Evolutionary conservation across 176 grass and related monocot genomes (phyloP).

Genomic region (Oryza officinalis): DNA sequence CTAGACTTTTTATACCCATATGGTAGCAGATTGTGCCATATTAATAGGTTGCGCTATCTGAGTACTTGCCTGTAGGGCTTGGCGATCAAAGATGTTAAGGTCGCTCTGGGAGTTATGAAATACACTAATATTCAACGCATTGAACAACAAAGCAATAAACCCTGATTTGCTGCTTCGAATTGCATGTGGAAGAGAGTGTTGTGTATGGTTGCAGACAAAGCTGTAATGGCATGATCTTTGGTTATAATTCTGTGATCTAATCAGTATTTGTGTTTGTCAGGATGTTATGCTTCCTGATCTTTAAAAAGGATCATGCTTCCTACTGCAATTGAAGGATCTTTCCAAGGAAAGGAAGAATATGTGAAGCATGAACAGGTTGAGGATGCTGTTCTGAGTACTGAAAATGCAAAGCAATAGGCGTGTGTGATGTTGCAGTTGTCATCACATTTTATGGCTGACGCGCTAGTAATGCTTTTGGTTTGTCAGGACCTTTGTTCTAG

Average conservation of each 20-base stretch:
- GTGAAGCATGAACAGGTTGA: slow-evolving; percentile 18
- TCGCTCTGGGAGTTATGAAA: background rate
- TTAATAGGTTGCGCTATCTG: background rate
- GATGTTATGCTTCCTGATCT: no score
- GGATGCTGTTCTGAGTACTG: background rate
- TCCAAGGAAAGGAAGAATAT: slow-evolving; percentile 1
- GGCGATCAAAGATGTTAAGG: no score
- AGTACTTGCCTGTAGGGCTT: background rate
- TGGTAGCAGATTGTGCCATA: background rate
- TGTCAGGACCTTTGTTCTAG: background rate
- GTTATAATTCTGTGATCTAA: background rate
- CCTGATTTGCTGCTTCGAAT: background rate
- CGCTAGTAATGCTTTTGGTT: background rate
- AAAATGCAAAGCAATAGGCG: slow-evolving; percentile 16
- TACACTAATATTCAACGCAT: background rate
- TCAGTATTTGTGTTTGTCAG: background rate
- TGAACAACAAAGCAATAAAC: slow-evolving; percentile 5
- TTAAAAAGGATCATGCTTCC: no score
- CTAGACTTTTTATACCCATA: background rate
- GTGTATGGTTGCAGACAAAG: background rate
- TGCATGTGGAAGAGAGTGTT: background rate
- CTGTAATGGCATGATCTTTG: background rate
- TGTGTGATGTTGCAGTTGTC: background rate
- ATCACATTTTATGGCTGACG: background rate
- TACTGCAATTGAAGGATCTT: background rate